A percentile compares a stretch with the other conserved stretches of the same genome.
phyloP scores from a whole-genome alignment of 345 rosid genomes.

The Dipteronia dyeriana region DNA sequence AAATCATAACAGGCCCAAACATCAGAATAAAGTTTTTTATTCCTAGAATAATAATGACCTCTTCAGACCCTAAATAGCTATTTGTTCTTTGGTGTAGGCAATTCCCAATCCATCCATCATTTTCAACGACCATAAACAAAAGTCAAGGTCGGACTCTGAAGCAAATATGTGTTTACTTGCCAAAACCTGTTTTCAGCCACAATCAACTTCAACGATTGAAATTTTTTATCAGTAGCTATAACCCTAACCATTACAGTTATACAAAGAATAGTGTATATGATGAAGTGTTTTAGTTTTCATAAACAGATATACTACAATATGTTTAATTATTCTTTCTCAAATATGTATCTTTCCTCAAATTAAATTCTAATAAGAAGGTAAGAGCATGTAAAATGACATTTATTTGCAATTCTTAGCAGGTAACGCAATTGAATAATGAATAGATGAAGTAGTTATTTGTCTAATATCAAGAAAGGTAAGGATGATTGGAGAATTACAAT shows the following conservation, averaged over 20 bases:
- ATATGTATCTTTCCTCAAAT: too few relatives aligned
- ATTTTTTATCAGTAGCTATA: neutral
- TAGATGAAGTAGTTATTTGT: too few relatives aligned
- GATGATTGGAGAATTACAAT: too few relatives aligned
- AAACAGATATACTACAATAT: neutral
- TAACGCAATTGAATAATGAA: too few relatives aligned
- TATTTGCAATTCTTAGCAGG: too few relatives aligned
- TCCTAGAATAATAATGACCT: neutral
- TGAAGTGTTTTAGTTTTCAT: neutral
- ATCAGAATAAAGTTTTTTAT: neutral
- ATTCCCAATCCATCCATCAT: neutral
- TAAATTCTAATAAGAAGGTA: too few relatives aligned
- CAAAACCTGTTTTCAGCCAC: neutral
- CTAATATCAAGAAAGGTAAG: too few relatives aligned
- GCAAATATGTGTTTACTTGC: neutral
- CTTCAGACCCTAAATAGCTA: neutral
- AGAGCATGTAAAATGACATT: too few relatives aligned
- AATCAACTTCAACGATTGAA: neutral
- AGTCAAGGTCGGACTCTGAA: neutral
- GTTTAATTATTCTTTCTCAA: neutral
- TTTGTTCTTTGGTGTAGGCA: neutral
- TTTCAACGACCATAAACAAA: constrained; percentile 3
- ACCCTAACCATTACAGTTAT: neutral
- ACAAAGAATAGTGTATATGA: neutral
- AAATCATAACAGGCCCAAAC: neutral